phyloP scores from a whole-genome alignment of 768 basidiomycete species.

The Suillus lakei region DNA sequence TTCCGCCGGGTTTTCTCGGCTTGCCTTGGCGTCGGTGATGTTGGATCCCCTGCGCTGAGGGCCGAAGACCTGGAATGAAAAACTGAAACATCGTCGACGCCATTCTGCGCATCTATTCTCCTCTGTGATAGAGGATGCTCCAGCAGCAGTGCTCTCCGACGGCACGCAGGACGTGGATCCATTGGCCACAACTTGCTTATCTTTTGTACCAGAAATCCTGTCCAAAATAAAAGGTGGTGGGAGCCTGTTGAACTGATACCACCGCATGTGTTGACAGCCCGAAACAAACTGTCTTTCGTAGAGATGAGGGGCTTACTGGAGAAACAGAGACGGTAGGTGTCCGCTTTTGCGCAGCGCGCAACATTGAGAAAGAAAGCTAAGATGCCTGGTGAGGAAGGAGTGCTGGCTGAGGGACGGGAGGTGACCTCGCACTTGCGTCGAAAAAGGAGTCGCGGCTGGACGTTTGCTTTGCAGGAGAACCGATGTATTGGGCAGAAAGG shows the following conservation, averaged over 20 bases:
- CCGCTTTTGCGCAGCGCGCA: conserved; percentile 33
- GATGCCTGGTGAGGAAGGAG: conserved; percentile 24
- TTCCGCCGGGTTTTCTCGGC: conserved; percentile 74
- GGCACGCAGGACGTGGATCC: conserved; percentile 46
- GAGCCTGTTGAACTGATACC: conserved; percentile 40
- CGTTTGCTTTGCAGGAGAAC: conserved; percentile 25
- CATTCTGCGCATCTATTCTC: conserved; percentile 21
- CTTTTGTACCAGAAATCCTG: conserved; percentile 65
- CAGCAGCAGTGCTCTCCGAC: conserved; percentile 43
- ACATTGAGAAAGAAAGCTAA: conserved; percentile 27
- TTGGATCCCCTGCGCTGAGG: conserved; percentile 38
- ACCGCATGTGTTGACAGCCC: conserved; percentile 30
- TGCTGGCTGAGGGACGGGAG: conserved; percentile 29
- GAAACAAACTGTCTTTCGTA: conserved; percentile 31
- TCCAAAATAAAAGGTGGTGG: conserved; percentile 68
- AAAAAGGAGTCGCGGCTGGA: conserved; percentile 15
- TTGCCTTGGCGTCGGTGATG: conserved; percentile 29
- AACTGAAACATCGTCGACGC: conserved; percentile 29
- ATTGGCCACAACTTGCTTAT: conserved; percentile 36
- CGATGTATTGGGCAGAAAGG: conserved; percentile 17
- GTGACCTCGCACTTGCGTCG: conserved; percentile 29
- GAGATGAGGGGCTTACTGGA: conserved; percentile 48
- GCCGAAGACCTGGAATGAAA: conserved; percentile 35
- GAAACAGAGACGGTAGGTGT: conserved; percentile 41
- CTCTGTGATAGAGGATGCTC: conserved; percentile 21